Conservation (phyloP, 2,329 filamentous ascomycete species). For the Ceratocystis papillata region DNA sequence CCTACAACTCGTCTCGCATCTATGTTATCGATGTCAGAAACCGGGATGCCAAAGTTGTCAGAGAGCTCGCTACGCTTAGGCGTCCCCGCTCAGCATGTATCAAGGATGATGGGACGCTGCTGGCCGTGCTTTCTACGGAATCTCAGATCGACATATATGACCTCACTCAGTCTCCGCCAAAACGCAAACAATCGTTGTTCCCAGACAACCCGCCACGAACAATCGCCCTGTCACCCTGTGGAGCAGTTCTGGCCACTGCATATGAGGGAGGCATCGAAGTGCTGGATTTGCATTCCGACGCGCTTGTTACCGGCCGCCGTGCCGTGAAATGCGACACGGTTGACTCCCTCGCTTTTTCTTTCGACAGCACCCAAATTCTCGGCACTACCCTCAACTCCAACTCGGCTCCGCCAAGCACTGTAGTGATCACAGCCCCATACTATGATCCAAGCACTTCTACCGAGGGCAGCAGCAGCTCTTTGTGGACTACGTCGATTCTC, state of each 20-base stretch:
- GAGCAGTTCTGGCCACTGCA: slow-evolving; percentile 70
- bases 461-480: slow-evolving; percentile 56
- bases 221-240: slow-evolving; percentile 70
- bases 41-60: slow-evolving; percentile 50
- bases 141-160: slow-evolving; percentile 83
- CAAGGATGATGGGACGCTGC: slow-evolving; percentile 61
- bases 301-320: slow-evolving; percentile 55
- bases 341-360: slow-evolving; percentile 63
- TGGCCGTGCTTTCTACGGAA: slow-evolving; percentile 71
- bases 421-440: slow-evolving; percentile 69
- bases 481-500: slow-evolving; percentile 79
- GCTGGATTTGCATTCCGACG: slow-evolving; percentile 56
- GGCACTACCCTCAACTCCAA: slow-evolving; percentile 59
- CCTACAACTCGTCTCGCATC: slow-evolving; percentile 76
- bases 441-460: slow-evolving; percentile 59
- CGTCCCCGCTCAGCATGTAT: slow-evolving; percentile 68
- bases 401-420: slow-evolving; percentile 49
- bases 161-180: slow-evolving; percentile 52
- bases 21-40: slow-evolving; percentile 61
- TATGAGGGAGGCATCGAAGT: slow-evolving; percentile 87
- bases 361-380: slow-evolving; percentile 65
- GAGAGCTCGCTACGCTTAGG: slow-evolving; percentile 69
- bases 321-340: slow-evolving; percentile 70
- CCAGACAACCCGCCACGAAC: slow-evolving; percentile 69
- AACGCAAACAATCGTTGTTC: slow-evolving; percentile 61